Percentiles rank a stretch among this genome's conserved stretches.
These are phyloP conservation scores for Potentilla sterilis DNA, from an alignment of 306 rosid species.

Conservation along the genomic window DNA sequence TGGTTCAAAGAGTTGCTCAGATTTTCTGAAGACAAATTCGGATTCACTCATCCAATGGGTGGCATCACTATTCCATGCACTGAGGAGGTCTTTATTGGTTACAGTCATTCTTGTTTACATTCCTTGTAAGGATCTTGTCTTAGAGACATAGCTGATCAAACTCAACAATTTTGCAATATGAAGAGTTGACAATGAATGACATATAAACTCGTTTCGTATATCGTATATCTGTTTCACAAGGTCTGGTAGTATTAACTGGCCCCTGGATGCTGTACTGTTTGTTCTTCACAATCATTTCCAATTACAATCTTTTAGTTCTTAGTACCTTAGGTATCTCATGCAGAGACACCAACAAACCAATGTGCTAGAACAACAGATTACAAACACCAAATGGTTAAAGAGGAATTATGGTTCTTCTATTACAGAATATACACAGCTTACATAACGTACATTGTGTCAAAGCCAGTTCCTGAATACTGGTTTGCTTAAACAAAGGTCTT, in stretches of 20 bases:
- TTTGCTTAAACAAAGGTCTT: no score
- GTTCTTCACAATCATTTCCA: neutral
- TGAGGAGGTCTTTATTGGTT: constrained; percentile 16
- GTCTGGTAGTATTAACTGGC: neutral
- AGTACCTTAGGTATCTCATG: neutral
- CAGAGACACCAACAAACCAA: neutral
- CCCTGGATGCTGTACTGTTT: neutral
- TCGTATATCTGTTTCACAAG: neutral
- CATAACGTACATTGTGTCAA: neutral
- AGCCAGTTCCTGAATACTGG: neutral
- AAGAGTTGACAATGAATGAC: neutral
- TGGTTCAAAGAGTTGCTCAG: constrained; percentile 7
- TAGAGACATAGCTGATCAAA: neutral
- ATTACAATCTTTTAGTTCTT: neutral
- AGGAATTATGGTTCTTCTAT: neutral
- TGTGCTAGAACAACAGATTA: neutral
- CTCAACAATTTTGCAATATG: neutral
- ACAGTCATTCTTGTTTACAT: constrained; percentile 15
- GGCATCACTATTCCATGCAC: constrained; percentile 34
- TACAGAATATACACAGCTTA: neutral
- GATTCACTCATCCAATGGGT: constrained; percentile 31
- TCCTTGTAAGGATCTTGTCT: neutral
- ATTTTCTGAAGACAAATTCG: constrained; percentile 24
- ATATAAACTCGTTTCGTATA: neutral
- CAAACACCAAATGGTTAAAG: neutral